Percentiles rank a stretch among this genome's conserved stretches.
Conservation (phyloP, 495 filamentous ascomycete species). For the Aspergillus kassunensis region DNA sequence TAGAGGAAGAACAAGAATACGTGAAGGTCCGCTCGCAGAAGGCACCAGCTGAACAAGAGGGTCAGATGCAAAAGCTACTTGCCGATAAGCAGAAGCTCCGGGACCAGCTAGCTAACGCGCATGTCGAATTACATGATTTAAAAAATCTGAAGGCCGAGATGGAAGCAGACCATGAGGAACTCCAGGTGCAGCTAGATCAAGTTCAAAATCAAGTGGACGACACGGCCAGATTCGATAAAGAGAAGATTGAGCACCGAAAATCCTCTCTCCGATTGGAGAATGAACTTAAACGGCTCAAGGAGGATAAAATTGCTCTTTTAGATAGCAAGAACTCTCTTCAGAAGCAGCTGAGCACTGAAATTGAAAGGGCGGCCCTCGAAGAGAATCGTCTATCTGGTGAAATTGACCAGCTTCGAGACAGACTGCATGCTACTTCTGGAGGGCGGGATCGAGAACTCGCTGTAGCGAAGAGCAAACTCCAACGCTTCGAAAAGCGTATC, state of each 20-base stretch:
- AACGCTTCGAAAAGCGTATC: conserved; percentile 56
- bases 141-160: conserved; percentile 47
- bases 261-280: conserved; percentile 55
- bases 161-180: conserved; percentile 61
- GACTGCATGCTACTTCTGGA: conserved; percentile 37
- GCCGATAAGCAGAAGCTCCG: conserved; percentile 59
- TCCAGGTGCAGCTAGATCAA: conserved; percentile 53
- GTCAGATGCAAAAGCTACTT: conserved; percentile 45
- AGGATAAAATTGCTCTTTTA: conserved; percentile 50
- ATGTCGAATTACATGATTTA: conserved; percentile 57
- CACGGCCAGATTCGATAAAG: conserved; percentile 55
- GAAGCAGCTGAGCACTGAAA: conserved; percentile 50
- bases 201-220: conserved; percentile 48
- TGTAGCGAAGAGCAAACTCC: conserved; percentile 50
- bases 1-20: conserved; percentile 71
- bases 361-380: conserved; percentile 53
- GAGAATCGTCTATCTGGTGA: conserved; percentile 56
- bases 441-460: conserved; percentile 47
- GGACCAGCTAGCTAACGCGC: conserved; percentile 57
- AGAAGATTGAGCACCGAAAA: conserved; percentile 58
- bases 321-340: conserved; percentile 52
- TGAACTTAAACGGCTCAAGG: conserved; percentile 54
- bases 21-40: conserved; percentile 53
- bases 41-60: conserved; percentile 43
- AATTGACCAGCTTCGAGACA: conserved; percentile 53